Evolutionary conservation across 2,329 filamentous ascomycete species (phyloP).

Genomic region (Colletotrichum lentis): DNA sequence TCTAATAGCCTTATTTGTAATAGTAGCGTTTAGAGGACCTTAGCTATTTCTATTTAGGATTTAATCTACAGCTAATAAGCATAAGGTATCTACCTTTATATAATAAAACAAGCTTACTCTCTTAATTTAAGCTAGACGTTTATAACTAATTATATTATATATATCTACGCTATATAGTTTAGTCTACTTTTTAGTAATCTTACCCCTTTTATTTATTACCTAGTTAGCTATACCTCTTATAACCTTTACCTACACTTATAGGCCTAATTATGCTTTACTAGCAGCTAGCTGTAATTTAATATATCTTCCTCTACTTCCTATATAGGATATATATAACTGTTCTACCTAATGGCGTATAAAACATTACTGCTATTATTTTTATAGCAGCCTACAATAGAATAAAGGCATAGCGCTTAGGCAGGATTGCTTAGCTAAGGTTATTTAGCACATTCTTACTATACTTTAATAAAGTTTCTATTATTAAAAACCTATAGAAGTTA

Average conservation of each 20-base stretch:
- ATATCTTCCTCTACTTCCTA: slow-evolving; percentile 19
- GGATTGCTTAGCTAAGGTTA: neutral
- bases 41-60: too few species aligned
- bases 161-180: too few species aligned
- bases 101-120: neutral
- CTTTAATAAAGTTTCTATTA: neutral
- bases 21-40: too few species aligned
- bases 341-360: slow-evolving; percentile 1
- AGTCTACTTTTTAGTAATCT: neutral
- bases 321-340: slow-evolving; percentile 2
- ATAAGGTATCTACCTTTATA: too few species aligned
- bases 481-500: neutral
- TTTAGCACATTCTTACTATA: slow-evolving; percentile 6
- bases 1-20: too few species aligned
- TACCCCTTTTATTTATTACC: neutral
- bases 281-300: neutral
- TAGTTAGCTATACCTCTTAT: neutral
- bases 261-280: neutral
- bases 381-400: neutral
- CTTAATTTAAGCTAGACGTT: neutral
- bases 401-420: neutral
- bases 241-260: neutral
- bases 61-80: neutral
- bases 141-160: too few species aligned
- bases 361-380: neutral